Conservation (phyloP, 2,329 filamentous ascomycete genomes). For the Whalleya microplaca region DNA sequence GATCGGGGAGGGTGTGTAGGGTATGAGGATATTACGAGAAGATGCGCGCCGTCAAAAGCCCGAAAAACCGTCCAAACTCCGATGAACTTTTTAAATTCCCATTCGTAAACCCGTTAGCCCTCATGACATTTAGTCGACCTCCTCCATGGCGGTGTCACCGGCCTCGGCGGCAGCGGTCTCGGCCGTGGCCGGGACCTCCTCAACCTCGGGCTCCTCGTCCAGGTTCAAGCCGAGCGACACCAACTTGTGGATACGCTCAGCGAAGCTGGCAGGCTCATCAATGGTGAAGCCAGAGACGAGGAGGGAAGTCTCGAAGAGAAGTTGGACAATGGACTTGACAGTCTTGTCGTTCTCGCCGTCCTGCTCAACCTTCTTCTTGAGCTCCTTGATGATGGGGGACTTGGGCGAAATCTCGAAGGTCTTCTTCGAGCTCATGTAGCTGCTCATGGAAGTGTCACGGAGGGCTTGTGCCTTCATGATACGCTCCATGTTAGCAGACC, state of each 20-base stretch:
- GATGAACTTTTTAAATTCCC: conserved; percentile 46
- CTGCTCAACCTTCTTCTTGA: conserved; percentile 98
- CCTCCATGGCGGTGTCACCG: conserved; percentile 97
- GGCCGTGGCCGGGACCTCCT: conserved; percentile 57
- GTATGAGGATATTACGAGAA: conserved; percentile 38
- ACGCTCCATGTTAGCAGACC: conserved; percentile 99
- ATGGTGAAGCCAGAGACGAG: conserved; percentile 99
- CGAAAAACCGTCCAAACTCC: conserved; percentile 47
- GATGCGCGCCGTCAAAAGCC: conserved; percentile 37
- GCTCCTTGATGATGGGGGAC: conserved; percentile 96
- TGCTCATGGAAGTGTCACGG: conserved; percentile 98
- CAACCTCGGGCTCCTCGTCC: conserved; percentile 85
- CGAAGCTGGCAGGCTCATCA: conserved; percentile 96
- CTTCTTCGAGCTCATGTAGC: conserved; percentile 99
- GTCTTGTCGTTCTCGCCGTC: conserved; percentile 99
- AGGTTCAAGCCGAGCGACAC: conserved; percentile 97
- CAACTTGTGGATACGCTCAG: conserved; percentile 99
- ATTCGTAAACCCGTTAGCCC: conserved; percentile 32
- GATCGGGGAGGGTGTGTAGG: conserved; percentile 36
- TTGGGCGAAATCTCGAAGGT: conserved; percentile 99
- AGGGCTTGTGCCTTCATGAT: conserved; percentile 99
- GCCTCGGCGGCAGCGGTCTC: conserved; percentile 65
- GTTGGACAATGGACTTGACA: conserved; percentile 98
- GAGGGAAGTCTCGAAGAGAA: conserved; percentile 98
- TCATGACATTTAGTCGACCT: conserved; percentile 80